Conservation (phyloP, 306 rosid genomes). For the Medicago ruthenica region DNA sequence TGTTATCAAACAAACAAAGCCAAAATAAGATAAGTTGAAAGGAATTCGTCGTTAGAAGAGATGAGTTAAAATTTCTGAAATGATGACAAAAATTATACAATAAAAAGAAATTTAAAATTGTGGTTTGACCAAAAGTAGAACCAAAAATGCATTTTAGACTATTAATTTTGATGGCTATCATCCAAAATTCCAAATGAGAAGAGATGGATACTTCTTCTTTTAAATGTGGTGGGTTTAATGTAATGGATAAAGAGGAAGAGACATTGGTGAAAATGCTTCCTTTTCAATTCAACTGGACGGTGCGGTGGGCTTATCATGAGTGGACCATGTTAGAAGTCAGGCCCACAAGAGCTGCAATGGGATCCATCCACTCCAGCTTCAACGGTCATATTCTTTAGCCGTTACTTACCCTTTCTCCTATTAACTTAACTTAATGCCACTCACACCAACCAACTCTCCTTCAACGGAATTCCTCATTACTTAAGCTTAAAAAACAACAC, state of each 20-base stretch:
- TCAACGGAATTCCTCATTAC: background rate
- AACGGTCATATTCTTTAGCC: slow-evolving; percentile 69
- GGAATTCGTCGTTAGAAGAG: too few species aligned
- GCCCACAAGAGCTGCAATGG: slow-evolving; percentile 17
- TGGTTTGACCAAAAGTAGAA: too few species aligned
- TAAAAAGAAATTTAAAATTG: too few species aligned
- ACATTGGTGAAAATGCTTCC: slow-evolving; percentile 41
- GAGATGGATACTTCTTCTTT: too few species aligned
- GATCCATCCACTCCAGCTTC: slow-evolving; percentile 45
- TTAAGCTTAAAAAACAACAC: background rate
- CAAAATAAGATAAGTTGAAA: too few species aligned
- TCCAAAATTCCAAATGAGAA: too few species aligned
- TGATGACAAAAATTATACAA: too few species aligned
- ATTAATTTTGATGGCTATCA: too few species aligned
- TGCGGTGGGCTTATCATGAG: slow-evolving; percentile 40
- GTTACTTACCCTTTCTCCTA: slow-evolving; percentile 47
- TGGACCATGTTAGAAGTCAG: slow-evolving; percentile 16
- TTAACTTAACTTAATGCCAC: slow-evolving; percentile 42
- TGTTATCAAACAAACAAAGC: too few species aligned
- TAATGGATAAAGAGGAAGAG: too few species aligned
- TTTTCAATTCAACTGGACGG: slow-evolving; percentile 38
- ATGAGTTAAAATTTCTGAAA: too few species aligned
- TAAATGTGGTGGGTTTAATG: background rate
- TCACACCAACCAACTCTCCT: slow-evolving; percentile 7
- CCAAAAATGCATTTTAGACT: too few species aligned